phyloP scores from a whole-genome alignment of 1,284 basidiomycete genomes.

The Tremellales sp. region DNA sequence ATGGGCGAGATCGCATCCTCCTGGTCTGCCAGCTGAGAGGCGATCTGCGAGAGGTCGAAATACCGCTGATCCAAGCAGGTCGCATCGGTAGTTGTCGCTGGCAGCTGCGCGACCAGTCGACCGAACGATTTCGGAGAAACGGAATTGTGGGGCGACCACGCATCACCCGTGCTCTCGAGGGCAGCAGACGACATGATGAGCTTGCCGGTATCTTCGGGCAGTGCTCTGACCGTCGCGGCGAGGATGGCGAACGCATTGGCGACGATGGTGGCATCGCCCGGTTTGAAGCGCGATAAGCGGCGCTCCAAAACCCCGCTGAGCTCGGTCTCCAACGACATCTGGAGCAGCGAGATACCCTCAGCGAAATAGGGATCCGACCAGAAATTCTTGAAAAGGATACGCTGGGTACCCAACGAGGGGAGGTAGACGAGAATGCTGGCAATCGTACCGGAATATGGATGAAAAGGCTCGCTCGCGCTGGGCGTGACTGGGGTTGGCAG shows the following conservation, averaged over 20 bases:
- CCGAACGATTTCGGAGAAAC: slow-evolving; percentile 18
- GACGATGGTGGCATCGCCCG: slow-evolving; percentile 43
- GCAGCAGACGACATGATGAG: slow-evolving; percentile 33
- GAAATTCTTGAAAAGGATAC: slow-evolving; percentile 41
- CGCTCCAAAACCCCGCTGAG: slow-evolving; percentile 34
- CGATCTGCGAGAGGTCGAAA: slow-evolving; percentile 37
- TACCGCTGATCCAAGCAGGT: slow-evolving; percentile 43
- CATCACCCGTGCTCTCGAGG: slow-evolving; percentile 11
- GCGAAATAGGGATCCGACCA: slow-evolving; percentile 42
- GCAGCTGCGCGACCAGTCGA: slow-evolving; percentile 18
- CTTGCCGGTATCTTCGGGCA: slow-evolving; percentile 41
- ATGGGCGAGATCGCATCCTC: slow-evolving; percentile 37
- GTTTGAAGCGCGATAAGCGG: slow-evolving; percentile 18
- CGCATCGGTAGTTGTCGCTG: slow-evolving; percentile 22
- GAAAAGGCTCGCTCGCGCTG: slow-evolving; percentile 12
- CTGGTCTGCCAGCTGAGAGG: slow-evolving; percentile 36
- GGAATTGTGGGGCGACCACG: neutral
- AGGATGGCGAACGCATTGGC: slow-evolving; percentile 40
- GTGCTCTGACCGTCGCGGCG: slow-evolving; percentile 32
- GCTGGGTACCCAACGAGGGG: slow-evolving; percentile 35
- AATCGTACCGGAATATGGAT: slow-evolving; percentile 32
- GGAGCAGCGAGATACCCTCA: slow-evolving; percentile 43
- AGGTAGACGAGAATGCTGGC: slow-evolving; percentile 31
- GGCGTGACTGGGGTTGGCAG: slow-evolving; percentile 10
- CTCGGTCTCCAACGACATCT: slow-evolving; percentile 36